Evolutionary conservation across 129 eudicot species (phyloP), one percentile per base, ranked within the genome.

Genomic region (Daucus carota): DNA sequence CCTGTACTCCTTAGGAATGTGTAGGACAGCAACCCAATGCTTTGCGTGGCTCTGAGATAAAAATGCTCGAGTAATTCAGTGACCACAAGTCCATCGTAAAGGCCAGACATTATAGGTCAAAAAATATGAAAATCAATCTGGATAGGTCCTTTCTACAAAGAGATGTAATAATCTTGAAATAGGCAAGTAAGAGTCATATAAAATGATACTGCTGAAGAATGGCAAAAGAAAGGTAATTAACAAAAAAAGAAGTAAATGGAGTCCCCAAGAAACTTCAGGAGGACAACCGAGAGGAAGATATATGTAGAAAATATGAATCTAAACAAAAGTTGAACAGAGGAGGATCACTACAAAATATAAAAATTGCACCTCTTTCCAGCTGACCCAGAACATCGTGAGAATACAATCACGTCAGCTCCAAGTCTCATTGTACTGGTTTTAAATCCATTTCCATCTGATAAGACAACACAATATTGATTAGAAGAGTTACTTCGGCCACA

Each of bases 351-450:
- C 42, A 52, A 22, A 79, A 36, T 72, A 1, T 63, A 26, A 17
- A 63, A 43, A 32, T 63, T 54, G 62, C 73, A 94, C 98, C 97
- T 85, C 79, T 80, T 83, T 77, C 93, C 93, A 80, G 82, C 79
- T 74, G 80, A 78, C 65, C 92, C 92, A 74, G 78, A 33, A 81
- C 83, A 83, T 32, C 97, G 88, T 50, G 98, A 83, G 84, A 94
- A 91, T 48, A 94, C 97, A 82, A 94, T 94, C 12, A 94, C 98
- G 84, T 94, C 98, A 48, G 97, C 97, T 34, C 98, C 98, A 83
- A 91, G 98, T 81, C 98, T 87, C 98, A 94, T 94, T 20, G 98
- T 91, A 86, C 98, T 94, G 32, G 98, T 94, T 88, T 94, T 91
- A 72, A 94, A 94, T 78, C 97, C 98, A 67, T 94, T 94, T 71